A percentile compares a stretch with the other conserved stretches of the same genome.
Conservation (phyloP, 139 green algal species). For the Volvox reticuliferus region DNA sequence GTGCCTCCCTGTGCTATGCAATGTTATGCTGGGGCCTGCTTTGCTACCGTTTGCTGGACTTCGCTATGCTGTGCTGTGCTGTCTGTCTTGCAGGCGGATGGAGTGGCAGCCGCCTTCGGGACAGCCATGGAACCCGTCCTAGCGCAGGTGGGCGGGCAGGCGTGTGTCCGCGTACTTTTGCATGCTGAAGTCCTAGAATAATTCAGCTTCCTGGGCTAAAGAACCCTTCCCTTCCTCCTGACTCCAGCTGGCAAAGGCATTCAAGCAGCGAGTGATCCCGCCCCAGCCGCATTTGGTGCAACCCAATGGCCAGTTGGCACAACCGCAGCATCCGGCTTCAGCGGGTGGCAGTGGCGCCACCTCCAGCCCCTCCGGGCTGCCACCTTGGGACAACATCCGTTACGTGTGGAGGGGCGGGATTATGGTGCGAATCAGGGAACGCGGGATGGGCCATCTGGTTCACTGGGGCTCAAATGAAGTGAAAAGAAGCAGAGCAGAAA, state of each 20-base stretch:
- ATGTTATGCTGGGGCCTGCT: neutral
- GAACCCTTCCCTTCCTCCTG: neutral
- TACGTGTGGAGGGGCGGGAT: constrained; percentile 44
- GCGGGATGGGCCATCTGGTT: no score
- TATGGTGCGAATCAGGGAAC: neutral
- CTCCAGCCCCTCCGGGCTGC: constrained; percentile 24
- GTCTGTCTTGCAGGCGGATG: constrained; percentile 47
- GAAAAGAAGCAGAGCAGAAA: no score
- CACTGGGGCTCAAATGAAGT: no score
- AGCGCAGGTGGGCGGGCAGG: constrained; percentile 35
- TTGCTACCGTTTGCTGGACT: no score
- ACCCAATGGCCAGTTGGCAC: constrained; percentile 18
- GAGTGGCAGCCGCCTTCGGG: neutral
- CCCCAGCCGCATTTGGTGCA: constrained; percentile 19
- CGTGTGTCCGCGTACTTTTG: neutral
- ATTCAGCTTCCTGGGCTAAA: neutral
- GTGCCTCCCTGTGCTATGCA: neutral
- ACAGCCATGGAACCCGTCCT: constrained; percentile 35
- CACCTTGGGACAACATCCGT: constrained; percentile 57
- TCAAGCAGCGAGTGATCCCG: constrained; percentile 61
- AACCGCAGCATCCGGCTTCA: neutral
- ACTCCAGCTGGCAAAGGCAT: constrained; percentile 47
- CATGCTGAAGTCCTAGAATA: neutral
- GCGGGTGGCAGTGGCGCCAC: neutral
- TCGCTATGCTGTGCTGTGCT: constrained; percentile 11